A percentile compares a stretch with the other conserved stretches of the same genome.
These are phyloP conservation scores for Aspergillus costaricaensis DNA, from an alignment of 2,329 filamentous ascomycete genomes.

Conservation along the genomic window DNA sequence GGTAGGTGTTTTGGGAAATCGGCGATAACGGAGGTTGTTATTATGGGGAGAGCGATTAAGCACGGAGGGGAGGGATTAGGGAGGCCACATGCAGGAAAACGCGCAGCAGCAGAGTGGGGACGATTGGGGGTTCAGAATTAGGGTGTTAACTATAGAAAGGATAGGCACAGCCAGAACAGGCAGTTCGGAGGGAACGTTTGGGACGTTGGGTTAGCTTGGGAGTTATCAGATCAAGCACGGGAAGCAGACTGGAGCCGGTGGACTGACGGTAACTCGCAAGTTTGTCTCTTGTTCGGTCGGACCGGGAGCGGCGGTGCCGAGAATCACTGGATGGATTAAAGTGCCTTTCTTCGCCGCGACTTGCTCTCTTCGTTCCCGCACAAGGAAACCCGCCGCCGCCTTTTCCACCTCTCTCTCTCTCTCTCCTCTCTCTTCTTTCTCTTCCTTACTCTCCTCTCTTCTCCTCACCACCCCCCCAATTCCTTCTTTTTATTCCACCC, in stretches of 20 bases:
- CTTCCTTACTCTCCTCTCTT: slow-evolving; percentile 14
- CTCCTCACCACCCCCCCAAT: slow-evolving; percentile 22
- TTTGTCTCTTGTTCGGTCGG: slow-evolving; percentile 16
- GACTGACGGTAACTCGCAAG: not conserved
- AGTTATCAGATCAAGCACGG: slow-evolving; percentile 24
- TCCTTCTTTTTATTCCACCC: slow-evolving; percentile 17
- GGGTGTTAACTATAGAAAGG: not conserved
- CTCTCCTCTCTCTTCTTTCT: slow-evolving; percentile 28
- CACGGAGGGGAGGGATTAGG: not conserved
- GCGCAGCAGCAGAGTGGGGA: slow-evolving; percentile 15
- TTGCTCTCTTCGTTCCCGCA: slow-evolving; percentile 15
- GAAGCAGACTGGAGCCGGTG: not conserved
- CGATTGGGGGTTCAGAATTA: not conserved
- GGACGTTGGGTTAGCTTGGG: not conserved
- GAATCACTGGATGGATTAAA: slow-evolving; percentile 1
- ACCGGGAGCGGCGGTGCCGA: slow-evolving; percentile 27
- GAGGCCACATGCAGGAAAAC: slow-evolving; percentile 17
- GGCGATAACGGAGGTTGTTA: slow-evolving; percentile 5
- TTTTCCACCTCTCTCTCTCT: slow-evolving; percentile 19
- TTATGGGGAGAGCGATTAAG: slow-evolving; percentile 7
- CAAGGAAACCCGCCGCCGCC: slow-evolving; percentile 23
- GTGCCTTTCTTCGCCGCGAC: not conserved
- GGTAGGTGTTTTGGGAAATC: not conserved
- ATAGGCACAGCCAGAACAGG: not conserved
- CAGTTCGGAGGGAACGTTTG: not conserved